Evolutionary conservation across 176 grass and related monocot genomes (phyloP), one percentile per base, ranked within the genome.

Genomic region (Poa pratensis): DNA sequence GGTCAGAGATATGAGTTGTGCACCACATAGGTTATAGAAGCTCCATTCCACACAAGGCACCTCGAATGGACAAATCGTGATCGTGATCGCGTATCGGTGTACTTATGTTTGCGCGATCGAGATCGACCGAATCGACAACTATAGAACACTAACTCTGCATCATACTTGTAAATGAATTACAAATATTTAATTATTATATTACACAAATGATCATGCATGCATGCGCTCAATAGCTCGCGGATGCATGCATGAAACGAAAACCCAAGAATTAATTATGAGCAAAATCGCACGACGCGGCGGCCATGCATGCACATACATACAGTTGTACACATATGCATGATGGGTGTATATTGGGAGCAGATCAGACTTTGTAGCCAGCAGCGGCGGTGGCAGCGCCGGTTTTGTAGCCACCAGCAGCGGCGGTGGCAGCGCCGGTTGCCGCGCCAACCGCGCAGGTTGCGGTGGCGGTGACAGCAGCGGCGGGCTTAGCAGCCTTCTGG

Each of bases 331-430:
- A 26, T 50, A 23, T 50, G 71, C 45, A 17, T 50, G 71, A 9
- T 74, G 7, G 71, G 19, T 30, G 15, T 28, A 5, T 51, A 18
- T 0, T 28, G 23, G n/a, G 69, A 74, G 71, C 8, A 51, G 22
- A 68, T 68, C 64, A 74, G 71, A 49, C 15, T 50, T 51, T 74
- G 71, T 74, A 74, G 52, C 17, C 52, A 20, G 18, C 52, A 19
- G 43, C 12, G 49, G 49, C 14, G 51, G 50, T 3, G 61, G 26
- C 28, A 0, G 63, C 24, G 55, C 55, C 69, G 40, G 22, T 15
- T 11, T 32, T 32, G 30, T 32, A 32, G 49, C 14, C 49, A 17
- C 14, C 49, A 17, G 15, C 49, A 16, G 37, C 7, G 9, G 45
- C 9, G 48, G 49, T 2, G 60, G 24, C 27, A 2, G 62, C 23